Evolutionary conservation across 1,284 basidiomycete species (phyloP).

Genomic region (Ceratobasidium sp.): DNA sequence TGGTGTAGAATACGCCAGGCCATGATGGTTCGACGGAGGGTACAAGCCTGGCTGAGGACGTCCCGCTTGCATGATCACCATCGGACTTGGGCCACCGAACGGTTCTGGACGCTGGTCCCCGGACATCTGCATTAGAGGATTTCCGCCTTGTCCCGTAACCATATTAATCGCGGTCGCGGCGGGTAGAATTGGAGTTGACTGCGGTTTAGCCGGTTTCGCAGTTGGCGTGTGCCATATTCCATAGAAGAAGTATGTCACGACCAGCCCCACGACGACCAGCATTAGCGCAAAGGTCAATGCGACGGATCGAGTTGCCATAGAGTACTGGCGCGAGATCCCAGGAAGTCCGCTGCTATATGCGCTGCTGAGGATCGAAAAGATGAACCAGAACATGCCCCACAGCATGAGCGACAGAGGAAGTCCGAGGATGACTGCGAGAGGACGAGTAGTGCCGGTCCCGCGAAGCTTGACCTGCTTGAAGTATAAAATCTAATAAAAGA

Average conservation of each 20-base stretch:
- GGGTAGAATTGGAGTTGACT: not conserved
- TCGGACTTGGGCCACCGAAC: too few species aligned
- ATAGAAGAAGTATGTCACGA: not conserved
- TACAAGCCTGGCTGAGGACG: too few species aligned
- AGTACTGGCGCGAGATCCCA: not conserved
- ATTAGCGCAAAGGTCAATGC: not conserved
- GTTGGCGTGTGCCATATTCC: slow-evolving; percentile 2
- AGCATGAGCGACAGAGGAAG: slow-evolving; percentile 10
- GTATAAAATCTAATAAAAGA: not conserved
- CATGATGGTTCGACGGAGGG: too few species aligned
- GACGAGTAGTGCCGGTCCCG: not conserved
- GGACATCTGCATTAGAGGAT: slow-evolving; percentile 1
- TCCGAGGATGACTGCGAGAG: slow-evolving; percentile 8
- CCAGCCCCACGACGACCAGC: not conserved
- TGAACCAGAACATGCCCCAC: slow-evolving; percentile 30
- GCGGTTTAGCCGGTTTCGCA: not conserved
- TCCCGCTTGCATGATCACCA: too few species aligned
- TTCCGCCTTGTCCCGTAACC: slow-evolving; percentile 19
- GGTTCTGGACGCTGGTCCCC: slow-evolving; percentile 1
- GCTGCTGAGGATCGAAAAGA: not conserved
- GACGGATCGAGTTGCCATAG: not conserved
- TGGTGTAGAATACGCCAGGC: too few species aligned
- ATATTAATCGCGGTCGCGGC: not conserved
- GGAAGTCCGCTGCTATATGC: not conserved
- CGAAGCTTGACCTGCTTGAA: slow-evolving; percentile 12